phyloP scores from a whole-genome alignment of 495 filamentous ascomycete genomes.

The Daldinia decipiens region DNA sequence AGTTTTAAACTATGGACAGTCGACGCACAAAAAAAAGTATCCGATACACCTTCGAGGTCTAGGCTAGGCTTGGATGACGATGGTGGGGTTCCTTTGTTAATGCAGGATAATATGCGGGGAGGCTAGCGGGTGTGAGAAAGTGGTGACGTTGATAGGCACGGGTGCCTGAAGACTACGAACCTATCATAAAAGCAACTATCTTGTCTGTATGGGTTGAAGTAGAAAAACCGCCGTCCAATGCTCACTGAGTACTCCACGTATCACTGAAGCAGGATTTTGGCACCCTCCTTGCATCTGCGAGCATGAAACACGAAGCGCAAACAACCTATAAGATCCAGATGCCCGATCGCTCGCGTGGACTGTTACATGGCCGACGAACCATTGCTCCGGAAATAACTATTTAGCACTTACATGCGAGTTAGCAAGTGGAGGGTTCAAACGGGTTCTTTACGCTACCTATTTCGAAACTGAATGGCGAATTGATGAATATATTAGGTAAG shows the following conservation, averaged over 20 bases:
- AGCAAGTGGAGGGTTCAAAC: too few species aligned
- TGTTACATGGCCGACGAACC: not conserved
- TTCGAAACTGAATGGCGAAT: not conserved
- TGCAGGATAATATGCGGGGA: slow-evolving; percentile 34
- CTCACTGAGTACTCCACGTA: slow-evolving; percentile 1
- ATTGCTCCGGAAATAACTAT: not conserved
- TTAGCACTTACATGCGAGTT: too few species aligned
- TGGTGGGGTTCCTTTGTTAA: slow-evolving; percentile 25
- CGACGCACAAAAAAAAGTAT: slow-evolving; percentile 16
- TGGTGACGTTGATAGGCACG: slow-evolving; percentile 29
- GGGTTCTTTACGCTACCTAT: too few species aligned
- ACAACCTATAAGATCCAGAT: slow-evolving; percentile 10
- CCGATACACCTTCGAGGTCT: not conserved
- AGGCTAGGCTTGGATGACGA: slow-evolving; percentile 30
- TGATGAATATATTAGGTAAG: not conserved
- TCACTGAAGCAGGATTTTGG: slow-evolving; percentile 32
- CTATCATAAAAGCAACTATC: too few species aligned
- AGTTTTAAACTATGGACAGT: slow-evolving; percentile 24
- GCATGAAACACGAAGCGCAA: slow-evolving; percentile 33
- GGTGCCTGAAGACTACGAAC: too few species aligned
- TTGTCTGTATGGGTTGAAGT: too few species aligned
- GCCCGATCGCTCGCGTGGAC: not conserved
- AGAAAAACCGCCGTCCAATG: not conserved
- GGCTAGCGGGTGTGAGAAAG: slow-evolving; percentile 14
- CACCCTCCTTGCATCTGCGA: slow-evolving; percentile 16